Evolutionary conservation across 2,329 filamentous ascomycete genomes (phyloP), one percentile per base, ranked within the genome.

Genomic region (Xylaria sp.): DNA sequence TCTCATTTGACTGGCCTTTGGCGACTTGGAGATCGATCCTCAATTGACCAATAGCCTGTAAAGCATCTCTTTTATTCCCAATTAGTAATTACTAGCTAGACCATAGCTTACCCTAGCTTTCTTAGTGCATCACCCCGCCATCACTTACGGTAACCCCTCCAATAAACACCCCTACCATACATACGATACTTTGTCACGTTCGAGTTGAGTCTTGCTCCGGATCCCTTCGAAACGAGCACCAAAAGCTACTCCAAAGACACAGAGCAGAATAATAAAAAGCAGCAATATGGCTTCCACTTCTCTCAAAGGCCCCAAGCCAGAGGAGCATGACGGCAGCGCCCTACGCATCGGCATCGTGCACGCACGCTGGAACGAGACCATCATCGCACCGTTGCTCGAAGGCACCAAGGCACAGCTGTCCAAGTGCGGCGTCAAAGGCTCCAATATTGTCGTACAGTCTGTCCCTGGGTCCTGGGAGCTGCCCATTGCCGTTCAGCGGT

Each of bases 391-490:
- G 62, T 89, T 99, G 66, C 87, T 99, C 69, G 85, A 87, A 61
- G 96, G 96, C 72, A 89, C 93, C 54, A 93, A 91, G 81, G 90
- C 91, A 75, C 91, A 91, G 78, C 89, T 99, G 65, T 83, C 91
- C 40, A 88, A 88, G 51, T 89, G 91, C 62, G 96, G 96, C 64
- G 95, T 99, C 65, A 90, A 90, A 79, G 90, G 94, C 77, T 89
- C 92, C 76, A 97, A 97, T 81, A 97, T 99, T 77, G 89, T 94
- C 63, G 83, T 94, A 46, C 92, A 97, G 83, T 93, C 91, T 59
- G 96, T 98, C 40, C 96, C 96, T 0, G 96, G 96, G 62, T 93
- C 92, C 72, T 99, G 97, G 87, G 96, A 99, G 83, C 87, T 99
- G 51, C 96, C 96, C 60, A 93, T 95, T 77, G 93, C 94, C 49